Conservation (phyloP, 208 protist genomes). For the Trypanosoma rangeli region DNA sequence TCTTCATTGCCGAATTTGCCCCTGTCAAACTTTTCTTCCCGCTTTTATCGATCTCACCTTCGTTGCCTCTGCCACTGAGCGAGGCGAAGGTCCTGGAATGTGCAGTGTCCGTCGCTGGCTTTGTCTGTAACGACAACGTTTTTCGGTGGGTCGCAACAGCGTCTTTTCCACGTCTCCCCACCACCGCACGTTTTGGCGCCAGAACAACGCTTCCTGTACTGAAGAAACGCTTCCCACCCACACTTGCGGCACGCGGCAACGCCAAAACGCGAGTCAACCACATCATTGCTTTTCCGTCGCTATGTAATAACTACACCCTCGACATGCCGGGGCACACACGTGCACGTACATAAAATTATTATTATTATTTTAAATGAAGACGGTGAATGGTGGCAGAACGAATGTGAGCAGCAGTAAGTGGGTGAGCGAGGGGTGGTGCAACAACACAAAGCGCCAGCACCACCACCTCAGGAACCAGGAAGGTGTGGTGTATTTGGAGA, state of each 20-base stretch:
- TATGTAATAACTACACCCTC: neutral
- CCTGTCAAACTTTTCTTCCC: neutral
- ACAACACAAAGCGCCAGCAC: neutral
- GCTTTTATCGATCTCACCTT: neutral
- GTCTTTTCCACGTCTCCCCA: neutral
- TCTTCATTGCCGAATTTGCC: slow-evolving; percentile 6
- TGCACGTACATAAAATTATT: no score
- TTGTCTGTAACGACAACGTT: neutral
- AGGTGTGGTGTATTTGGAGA: no score
- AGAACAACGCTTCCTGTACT: neutral
- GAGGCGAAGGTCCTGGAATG: neutral
- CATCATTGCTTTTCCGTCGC: neutral
- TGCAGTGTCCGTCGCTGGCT: neutral
- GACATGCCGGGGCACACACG: no score
- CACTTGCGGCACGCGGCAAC: neutral
- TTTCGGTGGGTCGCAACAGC: neutral
- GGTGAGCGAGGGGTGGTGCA: neutral
- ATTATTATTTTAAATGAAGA: neutral
- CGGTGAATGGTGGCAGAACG: neutral
- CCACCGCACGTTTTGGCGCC: slow-evolving; percentile 1
- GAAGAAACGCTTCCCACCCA: slow-evolving; percentile 6
- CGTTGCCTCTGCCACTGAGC: neutral
- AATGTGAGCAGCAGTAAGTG: neutral
- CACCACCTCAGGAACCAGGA: no score
- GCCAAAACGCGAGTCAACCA: neutral